Conservation (phyloP, 108 stramenopile genomes). For the Skeletonema potamos region DNA sequence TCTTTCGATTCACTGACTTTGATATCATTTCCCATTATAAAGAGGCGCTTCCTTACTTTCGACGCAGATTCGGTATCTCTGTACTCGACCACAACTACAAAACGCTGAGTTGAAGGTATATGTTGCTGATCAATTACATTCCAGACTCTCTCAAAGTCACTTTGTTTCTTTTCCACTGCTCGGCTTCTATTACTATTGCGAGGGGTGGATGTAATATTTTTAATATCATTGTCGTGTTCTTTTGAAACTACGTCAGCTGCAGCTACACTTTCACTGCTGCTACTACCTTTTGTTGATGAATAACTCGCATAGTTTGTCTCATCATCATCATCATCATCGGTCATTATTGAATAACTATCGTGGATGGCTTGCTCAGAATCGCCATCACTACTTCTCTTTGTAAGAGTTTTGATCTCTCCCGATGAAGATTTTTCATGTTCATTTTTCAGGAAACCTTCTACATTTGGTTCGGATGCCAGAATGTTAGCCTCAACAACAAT, state of each 20-base stretch:
- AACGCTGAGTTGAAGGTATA: not conserved
- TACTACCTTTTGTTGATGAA: not conserved
- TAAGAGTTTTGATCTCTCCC: conserved; percentile 2
- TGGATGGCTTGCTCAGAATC: not conserved
- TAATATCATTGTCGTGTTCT: not conserved
- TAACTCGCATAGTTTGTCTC: not conserved
- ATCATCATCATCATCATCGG: not conserved
- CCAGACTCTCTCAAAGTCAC: not conserved
- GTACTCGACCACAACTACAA: not conserved
- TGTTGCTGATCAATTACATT: not conserved
- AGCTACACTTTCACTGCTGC: not conserved
- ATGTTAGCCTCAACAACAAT: conserved; percentile 5
- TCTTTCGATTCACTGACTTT: not conserved
- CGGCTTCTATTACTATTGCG: not conserved
- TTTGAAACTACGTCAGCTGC: not conserved
- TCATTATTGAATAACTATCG: not conserved
- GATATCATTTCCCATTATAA: not conserved
- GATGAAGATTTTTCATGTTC: not conserved
- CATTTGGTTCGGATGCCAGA: conserved; percentile 9
- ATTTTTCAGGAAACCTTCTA: not conserved
- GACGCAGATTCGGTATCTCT: not conserved
- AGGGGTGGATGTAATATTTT: not conserved
- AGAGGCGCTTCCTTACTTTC: not conserved
- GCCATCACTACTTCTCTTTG: conserved; percentile 3
- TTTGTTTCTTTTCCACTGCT: not conserved